phyloP scores from a whole-genome alignment of 2,329 filamentous ascomycete genomes.

The Aspergillus niger region DNA sequence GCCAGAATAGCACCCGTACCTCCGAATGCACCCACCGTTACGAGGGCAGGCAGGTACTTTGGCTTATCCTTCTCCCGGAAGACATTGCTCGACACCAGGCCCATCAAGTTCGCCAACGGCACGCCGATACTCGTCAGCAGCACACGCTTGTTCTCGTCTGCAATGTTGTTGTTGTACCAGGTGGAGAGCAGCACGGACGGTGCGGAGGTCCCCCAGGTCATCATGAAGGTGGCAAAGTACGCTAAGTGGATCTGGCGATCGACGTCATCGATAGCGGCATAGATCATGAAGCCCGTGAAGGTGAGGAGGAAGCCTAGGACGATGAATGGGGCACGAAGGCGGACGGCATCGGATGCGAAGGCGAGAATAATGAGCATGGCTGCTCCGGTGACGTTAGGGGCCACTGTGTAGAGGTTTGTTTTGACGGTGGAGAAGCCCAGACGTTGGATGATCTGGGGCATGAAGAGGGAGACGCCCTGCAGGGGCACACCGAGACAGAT shows the following conservation, averaged over 20 bases:
- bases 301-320: conserved; percentile 72
- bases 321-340: conserved; percentile 74
- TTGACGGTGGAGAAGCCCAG: conserved; percentile 59
- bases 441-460: conserved; percentile 59
- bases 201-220: conserved; percentile 77
- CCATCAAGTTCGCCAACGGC: conserved; percentile 76
- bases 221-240: conserved; percentile 78
- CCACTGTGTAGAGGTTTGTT: conserved; percentile 80
- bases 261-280: conserved; percentile 68
- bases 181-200: conserved; percentile 67
- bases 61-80: conserved; percentile 66
- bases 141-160: conserved; percentile 71
- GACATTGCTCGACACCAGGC: conserved; percentile 68
- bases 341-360: conserved; percentile 67
- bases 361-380: conserved; percentile 71
- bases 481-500: conserved; percentile 62
- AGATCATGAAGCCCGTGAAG: conserved; percentile 77
- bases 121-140: conserved; percentile 72
- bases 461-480: conserved; percentile 59
- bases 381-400: conserved; percentile 74
- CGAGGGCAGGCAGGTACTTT: conserved; percentile 66
- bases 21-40: conserved; percentile 57
- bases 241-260: conserved; percentile 63
- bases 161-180: conserved; percentile 83
- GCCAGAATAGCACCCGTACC: conserved; percentile 60